Conservation (phyloP, 306 rosid genomes). For the Canavalia gladiata region DNA sequence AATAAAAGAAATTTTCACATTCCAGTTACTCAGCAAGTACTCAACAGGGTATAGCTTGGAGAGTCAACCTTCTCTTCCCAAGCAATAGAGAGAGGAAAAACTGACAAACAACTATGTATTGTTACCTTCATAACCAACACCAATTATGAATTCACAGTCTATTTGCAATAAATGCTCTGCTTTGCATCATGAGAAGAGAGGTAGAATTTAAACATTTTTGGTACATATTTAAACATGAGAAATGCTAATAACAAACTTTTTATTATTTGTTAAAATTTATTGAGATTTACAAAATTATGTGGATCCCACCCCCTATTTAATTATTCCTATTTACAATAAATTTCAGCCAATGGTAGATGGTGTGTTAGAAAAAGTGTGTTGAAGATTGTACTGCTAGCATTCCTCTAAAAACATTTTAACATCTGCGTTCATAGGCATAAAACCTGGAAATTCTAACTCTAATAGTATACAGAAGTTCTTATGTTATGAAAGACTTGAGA, state of each 20-base stretch:
- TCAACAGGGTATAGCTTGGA: not conserved
- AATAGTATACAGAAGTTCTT: slow-evolving; percentile 10
- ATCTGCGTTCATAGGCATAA: not conserved
- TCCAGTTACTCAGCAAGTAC: not conserved
- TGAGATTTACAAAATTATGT: too few relatives aligned
- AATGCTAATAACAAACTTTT: too few relatives aligned
- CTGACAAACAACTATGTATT: not conserved
- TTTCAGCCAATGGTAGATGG: too few relatives aligned
- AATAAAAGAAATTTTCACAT: slow-evolving; percentile 26
- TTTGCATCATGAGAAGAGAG: slow-evolving; percentile 2
- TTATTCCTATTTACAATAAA: too few relatives aligned
- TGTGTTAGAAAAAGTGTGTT: too few relatives aligned
- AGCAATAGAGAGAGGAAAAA: not conserved
- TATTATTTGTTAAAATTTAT: too few relatives aligned
- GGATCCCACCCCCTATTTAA: too few relatives aligned
- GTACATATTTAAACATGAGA: too few relatives aligned
- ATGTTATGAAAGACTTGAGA: not conserved
- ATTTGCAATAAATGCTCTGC: not conserved
- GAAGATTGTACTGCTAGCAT: too few relatives aligned
- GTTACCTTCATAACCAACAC: slow-evolving; percentile 6
- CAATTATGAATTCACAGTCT: not conserved
- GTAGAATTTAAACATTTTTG: not conserved
- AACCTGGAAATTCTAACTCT: not conserved
- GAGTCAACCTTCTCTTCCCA: slow-evolving; percentile 2
- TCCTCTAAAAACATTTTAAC: not conserved